A percentile compares a stretch with the other conserved stretches of the same genome.
Evolutionary conservation across 495 filamentous ascomycete species (phyloP).

Genomic region (Penicillium diatomitis): DNA sequence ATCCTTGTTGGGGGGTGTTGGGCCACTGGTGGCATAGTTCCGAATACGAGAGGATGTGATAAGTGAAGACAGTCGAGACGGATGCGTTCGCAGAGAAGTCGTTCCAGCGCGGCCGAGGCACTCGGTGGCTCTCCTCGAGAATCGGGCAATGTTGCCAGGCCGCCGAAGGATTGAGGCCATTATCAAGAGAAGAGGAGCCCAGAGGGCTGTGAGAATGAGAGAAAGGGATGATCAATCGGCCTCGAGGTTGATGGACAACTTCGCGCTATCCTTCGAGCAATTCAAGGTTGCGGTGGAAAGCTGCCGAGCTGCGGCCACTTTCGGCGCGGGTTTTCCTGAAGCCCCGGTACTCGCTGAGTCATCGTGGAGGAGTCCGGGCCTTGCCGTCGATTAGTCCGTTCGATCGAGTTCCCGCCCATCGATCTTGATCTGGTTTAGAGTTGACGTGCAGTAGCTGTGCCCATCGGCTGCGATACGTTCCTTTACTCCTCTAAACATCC

Average conservation of each 20-base stretch:
- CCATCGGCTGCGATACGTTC: too few species aligned
- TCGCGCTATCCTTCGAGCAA: constrained; percentile 19
- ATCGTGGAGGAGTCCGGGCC: background rate
- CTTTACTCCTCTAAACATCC: too few species aligned
- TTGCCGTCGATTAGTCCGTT: too few species aligned
- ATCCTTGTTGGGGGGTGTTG: constrained; percentile 38
- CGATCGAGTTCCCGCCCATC: too few species aligned
- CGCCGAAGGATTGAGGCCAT: constrained; percentile 61
- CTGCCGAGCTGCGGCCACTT: constrained; percentile 17
- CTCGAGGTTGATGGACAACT: constrained; percentile 13
- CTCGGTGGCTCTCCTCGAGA: constrained; percentile 46
- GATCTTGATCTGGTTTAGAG: too few species aligned
- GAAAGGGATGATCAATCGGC: constrained; percentile 19
- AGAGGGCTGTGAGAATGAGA: constrained; percentile 20
- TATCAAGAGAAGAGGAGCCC: constrained; percentile 35
- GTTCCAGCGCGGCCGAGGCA: constrained; percentile 33
- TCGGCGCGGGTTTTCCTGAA: constrained; percentile 18
- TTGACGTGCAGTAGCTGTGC: too few species aligned
- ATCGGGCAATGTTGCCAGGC: constrained; percentile 54
- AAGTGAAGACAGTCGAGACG: constrained; percentile 34
- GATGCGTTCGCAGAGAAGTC: constrained; percentile 24
- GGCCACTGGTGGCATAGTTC: constrained; percentile 46
- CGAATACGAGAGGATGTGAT: constrained; percentile 40
- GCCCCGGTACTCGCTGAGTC: constrained; percentile 20
- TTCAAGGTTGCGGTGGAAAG: constrained; percentile 15